Percentiles rank a stretch among this genome's conserved stretches.
phyloP scores from a whole-genome alignment of 768 basidiomycete genomes.

The Tylopilus subfusipes region DNA sequence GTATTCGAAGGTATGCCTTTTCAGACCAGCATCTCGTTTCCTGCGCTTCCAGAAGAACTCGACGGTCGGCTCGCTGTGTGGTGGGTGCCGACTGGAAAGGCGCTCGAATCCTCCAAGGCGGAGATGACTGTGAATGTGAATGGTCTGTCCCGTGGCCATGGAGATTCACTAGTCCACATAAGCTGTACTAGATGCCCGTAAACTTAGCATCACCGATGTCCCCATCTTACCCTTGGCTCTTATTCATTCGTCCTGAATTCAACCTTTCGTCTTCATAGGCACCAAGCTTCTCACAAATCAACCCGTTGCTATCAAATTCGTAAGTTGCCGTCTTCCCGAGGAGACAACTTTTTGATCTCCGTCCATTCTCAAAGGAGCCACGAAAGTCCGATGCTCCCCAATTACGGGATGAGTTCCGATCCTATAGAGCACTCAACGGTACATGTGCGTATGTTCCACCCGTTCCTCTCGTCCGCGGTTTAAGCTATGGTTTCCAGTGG shows the following conservation, averaged over 20 bases:
- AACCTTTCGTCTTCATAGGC: conserved; percentile 44
- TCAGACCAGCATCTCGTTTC: not conserved
- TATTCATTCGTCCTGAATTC: conserved; percentile 8
- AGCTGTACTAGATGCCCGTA: conserved; percentile 4
- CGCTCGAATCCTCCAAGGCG: conserved; percentile 10
- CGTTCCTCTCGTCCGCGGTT: conserved; percentile 12
- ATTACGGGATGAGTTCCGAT: conserved; percentile 94
- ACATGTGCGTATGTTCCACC: conserved; percentile 57
- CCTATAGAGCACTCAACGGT: conserved; percentile 91
- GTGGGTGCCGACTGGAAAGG: conserved; percentile 6
- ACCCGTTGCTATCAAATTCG: conserved; percentile 97
- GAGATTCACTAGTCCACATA: conserved; percentile 4
- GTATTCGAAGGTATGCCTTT: conserved; percentile 83
- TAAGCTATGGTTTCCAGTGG: conserved; percentile 49
- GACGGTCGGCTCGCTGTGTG: not conserved
- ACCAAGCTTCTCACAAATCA: conserved; percentile 79
- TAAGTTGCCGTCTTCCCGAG: conserved; percentile 39
- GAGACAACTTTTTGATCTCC: conserved; percentile 13
- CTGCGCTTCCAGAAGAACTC: not conserved
- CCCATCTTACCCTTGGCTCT: not conserved
- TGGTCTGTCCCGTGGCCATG: conserved; percentile 5
- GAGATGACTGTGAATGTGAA: conserved; percentile 8
- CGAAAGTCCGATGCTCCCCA: conserved; percentile 98
- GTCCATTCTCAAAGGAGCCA: conserved; percentile 60
- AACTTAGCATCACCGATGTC: conserved; percentile 5